Evolutionary conservation across 2,329 filamentous ascomycete genomes (phyloP).

Genomic region (Hirsutella thompsonii): DNA sequence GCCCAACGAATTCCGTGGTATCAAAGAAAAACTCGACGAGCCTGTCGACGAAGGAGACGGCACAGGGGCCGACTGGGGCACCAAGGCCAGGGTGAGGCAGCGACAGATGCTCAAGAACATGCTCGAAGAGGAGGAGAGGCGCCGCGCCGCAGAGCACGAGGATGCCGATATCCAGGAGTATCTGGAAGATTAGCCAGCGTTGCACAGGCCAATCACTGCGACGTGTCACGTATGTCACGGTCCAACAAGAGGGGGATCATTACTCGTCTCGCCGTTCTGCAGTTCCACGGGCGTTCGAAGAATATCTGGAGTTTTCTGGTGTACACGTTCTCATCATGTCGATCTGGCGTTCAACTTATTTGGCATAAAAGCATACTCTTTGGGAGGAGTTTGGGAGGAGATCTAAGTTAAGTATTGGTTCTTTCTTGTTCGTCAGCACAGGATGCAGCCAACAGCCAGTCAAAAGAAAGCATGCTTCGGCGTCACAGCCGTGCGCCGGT

Average conservation of each 20-base stretch:
- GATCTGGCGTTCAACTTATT: no score
- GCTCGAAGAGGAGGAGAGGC: constrained; percentile 48
- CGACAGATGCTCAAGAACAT: constrained; percentile 53
- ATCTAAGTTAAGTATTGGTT: no score
- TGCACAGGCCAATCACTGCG: not conserved
- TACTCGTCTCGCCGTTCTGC: no score
- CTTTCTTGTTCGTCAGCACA: no score
- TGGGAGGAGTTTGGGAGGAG: no score
- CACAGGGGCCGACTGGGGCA: constrained; percentile 50
- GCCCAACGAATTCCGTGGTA: constrained; percentile 50
- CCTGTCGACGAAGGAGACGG: constrained; percentile 31
- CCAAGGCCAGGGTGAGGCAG: constrained; percentile 57
- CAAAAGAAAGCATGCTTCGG: no score
- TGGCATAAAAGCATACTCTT: no score
- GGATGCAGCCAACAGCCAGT: no score
- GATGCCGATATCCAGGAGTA: constrained; percentile 68
- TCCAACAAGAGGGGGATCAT: not conserved
- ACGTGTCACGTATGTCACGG: not conserved
- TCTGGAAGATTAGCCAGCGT: constrained; percentile 33
- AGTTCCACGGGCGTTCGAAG: no score
- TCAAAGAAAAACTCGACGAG: constrained; percentile 38
- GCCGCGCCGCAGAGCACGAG: constrained; percentile 49
- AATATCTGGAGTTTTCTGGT: no score
- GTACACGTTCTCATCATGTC: no score
- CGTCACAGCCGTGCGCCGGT: no score